phyloP scores from a whole-genome alignment of 345 rosid genomes.

The Stellera chamaejasme region DNA sequence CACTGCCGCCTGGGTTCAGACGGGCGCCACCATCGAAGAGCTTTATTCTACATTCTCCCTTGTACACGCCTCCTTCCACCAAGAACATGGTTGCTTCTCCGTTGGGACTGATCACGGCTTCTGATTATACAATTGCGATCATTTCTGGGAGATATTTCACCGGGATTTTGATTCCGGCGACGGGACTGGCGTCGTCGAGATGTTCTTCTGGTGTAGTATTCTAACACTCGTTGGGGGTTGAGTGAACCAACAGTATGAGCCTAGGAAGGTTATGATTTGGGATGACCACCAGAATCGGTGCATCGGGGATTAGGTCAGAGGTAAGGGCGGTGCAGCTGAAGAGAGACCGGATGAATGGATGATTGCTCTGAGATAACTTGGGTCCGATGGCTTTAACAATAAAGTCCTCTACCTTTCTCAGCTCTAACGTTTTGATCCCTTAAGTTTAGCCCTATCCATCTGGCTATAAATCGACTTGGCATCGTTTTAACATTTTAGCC shows the following conservation, averaged over 20 bases:
- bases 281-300: no score
- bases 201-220: constrained; percentile 86
- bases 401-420: no score
- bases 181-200: constrained; percentile 71
- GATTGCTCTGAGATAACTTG: no score
- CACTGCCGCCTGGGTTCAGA: no score
- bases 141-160: constrained; percentile 82
- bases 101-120: constrained; percentile 76
- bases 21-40: no score
- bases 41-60: constrained; percentile 25
- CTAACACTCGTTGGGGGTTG: constrained; percentile 85
- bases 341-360: constrained; percentile 69
- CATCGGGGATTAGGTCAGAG: constrained; percentile 81
- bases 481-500: no score
- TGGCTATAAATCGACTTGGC: no score
- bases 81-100: constrained; percentile 79
- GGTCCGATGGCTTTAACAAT: no score
- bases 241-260: constrained; percentile 60
- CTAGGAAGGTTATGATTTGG: no score
- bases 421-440: no score
- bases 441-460: no score
- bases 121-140: constrained; percentile 81
- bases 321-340: constrained; percentile 69
- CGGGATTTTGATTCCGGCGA: constrained; percentile 71
- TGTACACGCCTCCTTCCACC: constrained; percentile 71